Evolutionary conservation across 164 flowering plant species (phyloP).

Genomic region (Liriodendron chinense): DNA sequence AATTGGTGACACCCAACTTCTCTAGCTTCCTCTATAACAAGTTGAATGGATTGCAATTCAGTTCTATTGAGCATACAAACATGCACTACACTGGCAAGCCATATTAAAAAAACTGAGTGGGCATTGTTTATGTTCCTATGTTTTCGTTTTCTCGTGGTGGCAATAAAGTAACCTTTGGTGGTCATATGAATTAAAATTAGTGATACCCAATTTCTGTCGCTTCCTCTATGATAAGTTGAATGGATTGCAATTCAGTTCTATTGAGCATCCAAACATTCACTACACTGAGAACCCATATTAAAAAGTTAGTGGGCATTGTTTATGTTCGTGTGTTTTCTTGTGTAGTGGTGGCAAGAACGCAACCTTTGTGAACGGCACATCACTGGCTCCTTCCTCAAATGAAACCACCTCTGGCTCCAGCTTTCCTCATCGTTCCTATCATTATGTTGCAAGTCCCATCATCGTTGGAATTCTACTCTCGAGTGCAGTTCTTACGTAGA

Average conservation of each 20-base stretch:
- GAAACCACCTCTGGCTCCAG: constrained; percentile 35
- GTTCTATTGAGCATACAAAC: too few species aligned
- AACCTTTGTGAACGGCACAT: constrained; percentile 47
- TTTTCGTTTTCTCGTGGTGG: too few species aligned
- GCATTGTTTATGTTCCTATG: too few species aligned
- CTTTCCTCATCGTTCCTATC: constrained; percentile 14
- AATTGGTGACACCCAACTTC: too few species aligned
- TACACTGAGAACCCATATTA: too few species aligned
- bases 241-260: neutral
- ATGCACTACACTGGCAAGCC: too few species aligned
- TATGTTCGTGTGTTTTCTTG: neutral
- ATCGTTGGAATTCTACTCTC: constrained; percentile 28
- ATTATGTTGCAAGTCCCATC: constrained; percentile 20
- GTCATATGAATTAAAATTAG: neutral
- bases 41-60: too few species aligned
- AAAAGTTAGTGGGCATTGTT: neutral
- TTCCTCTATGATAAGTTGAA: neutral
- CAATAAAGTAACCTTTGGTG: neutral
- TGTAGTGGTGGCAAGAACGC: constrained; percentile 58
- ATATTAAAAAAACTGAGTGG: too few species aligned
- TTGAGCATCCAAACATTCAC: neutral
- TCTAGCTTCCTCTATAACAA: too few species aligned
- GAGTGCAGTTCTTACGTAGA: constrained; percentile 35
- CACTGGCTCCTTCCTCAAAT: constrained; percentile 71
- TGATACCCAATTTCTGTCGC: neutral